A percentile compares a stretch with the other conserved stretches of the same genome.
Evolutionary conservation across 176 grass and related monocot species (phyloP).

Genomic region (Ampelocalamus luodianensis): DNA sequence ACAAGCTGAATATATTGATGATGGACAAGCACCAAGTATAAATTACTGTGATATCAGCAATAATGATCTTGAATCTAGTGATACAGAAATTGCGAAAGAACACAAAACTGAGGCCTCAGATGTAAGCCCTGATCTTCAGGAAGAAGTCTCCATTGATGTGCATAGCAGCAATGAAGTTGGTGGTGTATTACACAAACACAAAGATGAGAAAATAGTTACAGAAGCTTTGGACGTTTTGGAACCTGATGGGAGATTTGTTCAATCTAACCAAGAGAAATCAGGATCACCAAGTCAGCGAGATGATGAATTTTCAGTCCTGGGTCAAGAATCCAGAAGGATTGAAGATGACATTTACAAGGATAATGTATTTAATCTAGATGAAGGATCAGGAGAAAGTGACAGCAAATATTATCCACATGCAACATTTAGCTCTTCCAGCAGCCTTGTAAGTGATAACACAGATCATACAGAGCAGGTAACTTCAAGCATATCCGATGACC

Average conservation of each 20-base stretch:
- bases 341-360: slow-evolving; percentile 44
- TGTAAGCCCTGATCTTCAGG: slow-evolving; percentile 35
- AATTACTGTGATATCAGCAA: slow-evolving; percentile 28
- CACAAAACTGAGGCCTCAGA: slow-evolving; percentile 49
- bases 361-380: slow-evolving; percentile 44
- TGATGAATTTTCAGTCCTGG: slow-evolving; percentile 18
- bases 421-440: slow-evolving; percentile 40
- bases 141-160: slow-evolving; percentile 35
- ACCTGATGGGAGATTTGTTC: slow-evolving; percentile 20
- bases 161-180: slow-evolving; percentile 40
- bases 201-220: slow-evolving; percentile 37
- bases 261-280: slow-evolving; percentile 44
- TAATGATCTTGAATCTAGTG: slow-evolving; percentile 46
- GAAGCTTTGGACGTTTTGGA: slow-evolving; percentile 41
- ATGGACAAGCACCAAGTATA: slow-evolving; percentile 43
- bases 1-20: slow-evolving; percentile 50
- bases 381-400: slow-evolving; percentile 47
- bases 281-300: slow-evolving; percentile 33
- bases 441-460: slow-evolving; percentile 32
- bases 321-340: slow-evolving; percentile 36
- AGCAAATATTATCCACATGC: slow-evolving; percentile 31
- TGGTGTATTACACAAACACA: slow-evolving; percentile 33
- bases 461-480: slow-evolving; percentile 26
- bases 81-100: slow-evolving; percentile 42
- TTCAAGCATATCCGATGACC: slow-evolving; percentile 35